Percentiles rank a stretch among this genome's conserved stretches.
Evolutionary conservation across 2,329 filamentous ascomycete genomes (phyloP).

Genomic region (Didymella arachidicola): DNA sequence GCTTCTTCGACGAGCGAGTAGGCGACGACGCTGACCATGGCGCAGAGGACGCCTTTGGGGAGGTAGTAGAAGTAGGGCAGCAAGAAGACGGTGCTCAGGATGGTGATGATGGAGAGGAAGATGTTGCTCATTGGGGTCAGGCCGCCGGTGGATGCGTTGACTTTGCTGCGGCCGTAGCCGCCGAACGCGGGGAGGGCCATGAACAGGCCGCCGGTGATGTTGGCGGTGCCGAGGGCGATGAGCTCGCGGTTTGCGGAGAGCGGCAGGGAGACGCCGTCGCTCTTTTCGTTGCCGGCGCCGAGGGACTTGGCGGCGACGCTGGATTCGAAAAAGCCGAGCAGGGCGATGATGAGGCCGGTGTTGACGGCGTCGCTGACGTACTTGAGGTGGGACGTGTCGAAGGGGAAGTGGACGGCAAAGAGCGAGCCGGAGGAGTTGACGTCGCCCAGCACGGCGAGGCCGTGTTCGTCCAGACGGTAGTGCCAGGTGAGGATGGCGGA

Average conservation of each 20-base stretch:
- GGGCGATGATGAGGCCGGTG: conserved; percentile 89
- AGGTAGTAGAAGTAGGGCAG: conserved; percentile 94
- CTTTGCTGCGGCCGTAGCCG: conserved; percentile 93
- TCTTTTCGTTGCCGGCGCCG: conserved; percentile 56
- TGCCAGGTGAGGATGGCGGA: conserved; percentile 81
- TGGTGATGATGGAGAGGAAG: conserved; percentile 80
- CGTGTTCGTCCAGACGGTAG: conserved; percentile 79
- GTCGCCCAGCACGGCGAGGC: conserved; percentile 82
- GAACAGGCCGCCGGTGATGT: conserved; percentile 90
- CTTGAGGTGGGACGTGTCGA: conserved; percentile 75
- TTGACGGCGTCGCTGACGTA: conserved; percentile 87
- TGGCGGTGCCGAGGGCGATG: conserved; percentile 87
- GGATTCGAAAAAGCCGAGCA: conserved; percentile 98
- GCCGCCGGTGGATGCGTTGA: conserved; percentile 90
- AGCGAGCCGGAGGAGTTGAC: conserved; percentile 75
- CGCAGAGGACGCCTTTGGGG: conserved; percentile 92
- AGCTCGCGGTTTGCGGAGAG: conserved; percentile 92
- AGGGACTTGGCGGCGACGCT: conserved; percentile 95
- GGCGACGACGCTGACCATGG: conserved; percentile 95
- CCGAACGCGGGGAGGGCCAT: conserved; percentile 94
- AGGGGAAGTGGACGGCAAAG: conserved; percentile 88
- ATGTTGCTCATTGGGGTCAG: conserved; percentile 94
- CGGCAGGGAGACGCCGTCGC: conserved; percentile 77
- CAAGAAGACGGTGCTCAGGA: conserved; percentile 81
- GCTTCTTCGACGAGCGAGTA: conserved; percentile 95